Base-by-base conservation (phyloP, 257 asterid species). In the Solanum ossicruentum region DNA sequence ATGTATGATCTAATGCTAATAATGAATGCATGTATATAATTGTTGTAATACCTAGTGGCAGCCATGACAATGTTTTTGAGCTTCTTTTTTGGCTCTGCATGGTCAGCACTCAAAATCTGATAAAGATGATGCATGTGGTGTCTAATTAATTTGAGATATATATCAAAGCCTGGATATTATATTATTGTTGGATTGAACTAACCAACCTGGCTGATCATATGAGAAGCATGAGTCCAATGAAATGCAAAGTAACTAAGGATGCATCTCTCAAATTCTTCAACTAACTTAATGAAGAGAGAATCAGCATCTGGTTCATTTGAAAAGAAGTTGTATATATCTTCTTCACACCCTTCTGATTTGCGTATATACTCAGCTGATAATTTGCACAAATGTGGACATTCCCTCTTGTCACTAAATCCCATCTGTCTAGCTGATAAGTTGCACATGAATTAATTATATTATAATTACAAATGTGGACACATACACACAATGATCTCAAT, bases 181-280 rank as follows among this genome's bases (percentile, higher is more conserved):
- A 36, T 36, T 36, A 36, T 36, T 36, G 41, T 36, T 36, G 41
- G 6, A 36, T 58, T 58, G n/a, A 58, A 58, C 28, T 9, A 5
- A 92, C 99, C 98, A 5, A 92, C 99, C 98, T 96, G 98, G 55
- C 92, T 93, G 75, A 94, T 92, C 97, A 94, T 94, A 66, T 82
- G 80, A 2, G 98, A 91, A 80, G 97, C 97, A 80, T 96, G 94
- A 84, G 82, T 89, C 99, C 98, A 96, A 82, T 96, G 99, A 85
- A 96, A 96, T 0, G 99, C 99, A 63, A 93, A 96, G 92, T 96
- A 96, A 88, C 99, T 94, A 49, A 96, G 97, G 71, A 88, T 94
- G 85, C 98, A 93, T 70, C 99, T 91, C 91, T 96, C 98, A 12
- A 96, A 86, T 89, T 94, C 99, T 85, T 96, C 99, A 60, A 96